Evolutionary conservation across 1,284 basidiomycete species (phyloP).

Genomic region (Fomitopsis betulina): DNA sequence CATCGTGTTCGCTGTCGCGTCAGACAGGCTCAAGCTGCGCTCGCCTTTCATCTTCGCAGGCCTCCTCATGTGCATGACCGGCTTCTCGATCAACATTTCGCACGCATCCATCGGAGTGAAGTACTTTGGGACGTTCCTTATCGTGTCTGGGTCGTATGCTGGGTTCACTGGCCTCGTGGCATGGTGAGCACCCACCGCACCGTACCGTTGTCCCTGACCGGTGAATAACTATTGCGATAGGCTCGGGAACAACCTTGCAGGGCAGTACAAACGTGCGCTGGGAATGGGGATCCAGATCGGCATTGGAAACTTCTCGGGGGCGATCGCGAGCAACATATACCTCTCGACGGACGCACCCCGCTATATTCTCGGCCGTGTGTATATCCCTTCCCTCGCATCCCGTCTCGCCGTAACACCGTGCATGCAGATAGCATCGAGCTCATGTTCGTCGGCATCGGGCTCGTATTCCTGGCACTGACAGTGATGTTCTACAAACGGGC

Average conservation of each 20-base stretch:
- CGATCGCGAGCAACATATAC: constrained; percentile 57
- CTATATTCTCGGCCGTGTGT: constrained; percentile 45
- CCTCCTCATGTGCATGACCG: constrained; percentile 48
- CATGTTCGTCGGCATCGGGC: constrained; percentile 28
- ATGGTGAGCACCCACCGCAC: constrained; percentile 40
- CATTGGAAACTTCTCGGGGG: constrained; percentile 51
- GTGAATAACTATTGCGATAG: constrained; percentile 36
- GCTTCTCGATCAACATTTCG: constrained; percentile 64
- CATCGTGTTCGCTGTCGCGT: constrained; percentile 48
- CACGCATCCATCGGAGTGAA: constrained; percentile 45
- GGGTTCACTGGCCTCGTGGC: constrained; percentile 59
- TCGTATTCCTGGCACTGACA: constrained; percentile 46
- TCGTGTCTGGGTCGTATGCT: constrained; percentile 56
- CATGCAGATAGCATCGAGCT: constrained; percentile 31
- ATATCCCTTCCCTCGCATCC: too few species aligned
- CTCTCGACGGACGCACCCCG: constrained; percentile 51
- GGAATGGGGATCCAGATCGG: constrained; percentile 60
- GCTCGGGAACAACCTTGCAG: constrained; percentile 53
- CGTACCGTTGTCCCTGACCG: not conserved
- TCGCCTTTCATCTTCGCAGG: constrained; percentile 57
- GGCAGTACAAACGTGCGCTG: constrained; percentile 61
- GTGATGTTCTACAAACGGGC: constrained; percentile 49
- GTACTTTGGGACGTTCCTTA: constrained; percentile 66
- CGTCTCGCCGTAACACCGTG: too few species aligned
- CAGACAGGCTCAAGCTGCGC: constrained; percentile 54